Base-by-base conservation (phyloP, 352 stramenopile genomes). In the Phytophthora boehmeriae region DNA sequence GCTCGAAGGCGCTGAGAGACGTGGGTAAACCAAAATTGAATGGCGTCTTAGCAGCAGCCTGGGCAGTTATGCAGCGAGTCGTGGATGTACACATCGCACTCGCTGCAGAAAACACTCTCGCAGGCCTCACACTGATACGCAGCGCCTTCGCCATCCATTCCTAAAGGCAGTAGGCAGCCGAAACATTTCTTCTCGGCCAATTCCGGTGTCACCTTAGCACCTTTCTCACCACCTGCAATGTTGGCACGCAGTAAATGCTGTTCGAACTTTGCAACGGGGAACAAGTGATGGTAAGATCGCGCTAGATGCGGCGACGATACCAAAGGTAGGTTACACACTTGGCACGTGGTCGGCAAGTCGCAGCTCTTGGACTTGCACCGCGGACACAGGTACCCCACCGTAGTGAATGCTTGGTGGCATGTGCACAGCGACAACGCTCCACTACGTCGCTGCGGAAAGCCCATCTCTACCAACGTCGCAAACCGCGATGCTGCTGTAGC, bases 61-160 rank as follows among this genome's bases (percentile, higher is more conserved):
- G 97, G 97, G 73, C 97, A 99, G 67, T 99, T 99, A 79, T 99
- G 97, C 56, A 99, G 79, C 49, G 93, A 98, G 71, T 99, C 96
- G 75, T 99, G 97, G 63, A 99, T 92, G 79, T 98, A 99, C 28
- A 97, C 81, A 80, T 99, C 97, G 63, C 97, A 99, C 75, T 98
- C 93, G 34, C 88, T 90, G 75, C 97, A 99, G 77, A 99, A 99
- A 11, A 86, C 46, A 64, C 96, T 92, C 5, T 78, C 47, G 65
- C 97, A 99, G 47, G 89, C 79, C 0, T 86, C 85, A 68, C 97
- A 99, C 48, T 81, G 44, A 54, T 93, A 96, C 28, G 80, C 82
- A 2, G 66, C 71, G 48, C 70, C 72, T 36, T 89, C 76, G 11
- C 64, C 63, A 45, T 91, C 69, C 36, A 66, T 51, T 42, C 67